A percentile compares a stretch with the other conserved stretches of the same genome.
Evolutionary conservation across 768 basidiomycete species (phyloP).

Genomic region (Cubamyces lactineus): DNA sequence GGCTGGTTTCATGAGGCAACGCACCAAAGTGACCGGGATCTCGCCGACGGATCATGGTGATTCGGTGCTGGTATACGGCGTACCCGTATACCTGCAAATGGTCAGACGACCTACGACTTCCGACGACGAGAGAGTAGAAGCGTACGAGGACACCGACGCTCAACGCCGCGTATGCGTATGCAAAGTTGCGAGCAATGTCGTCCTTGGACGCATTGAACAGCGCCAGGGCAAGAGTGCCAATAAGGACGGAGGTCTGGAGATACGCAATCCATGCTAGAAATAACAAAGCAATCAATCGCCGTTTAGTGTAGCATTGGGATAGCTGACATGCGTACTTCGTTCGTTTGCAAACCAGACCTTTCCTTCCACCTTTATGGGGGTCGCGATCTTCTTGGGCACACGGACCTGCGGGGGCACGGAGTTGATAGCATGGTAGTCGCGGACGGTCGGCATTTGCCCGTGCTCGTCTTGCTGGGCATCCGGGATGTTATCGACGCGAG

Average conservation of each 20-base stretch:
- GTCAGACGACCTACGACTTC: not conserved
- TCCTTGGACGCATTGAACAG: slow-evolving; percentile 86
- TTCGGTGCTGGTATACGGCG: slow-evolving; percentile 80
- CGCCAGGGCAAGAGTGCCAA: slow-evolving; percentile 84
- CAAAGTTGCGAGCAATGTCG: slow-evolving; percentile 69
- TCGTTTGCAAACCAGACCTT: slow-evolving; percentile 99
- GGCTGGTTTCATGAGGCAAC: slow-evolving; percentile 1
- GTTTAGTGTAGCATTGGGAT: slow-evolving; percentile 4
- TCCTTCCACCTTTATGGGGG: slow-evolving; percentile 84
- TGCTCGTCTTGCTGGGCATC: slow-evolving; percentile 52
- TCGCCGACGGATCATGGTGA: slow-evolving; percentile 87
- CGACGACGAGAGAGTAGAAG: not conserved
- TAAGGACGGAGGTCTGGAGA: slow-evolving; percentile 81
- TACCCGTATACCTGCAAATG: slow-evolving; percentile 77
- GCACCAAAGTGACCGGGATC: slow-evolving; percentile 90
- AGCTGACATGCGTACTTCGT: slow-evolving; percentile 58
- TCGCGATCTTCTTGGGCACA: slow-evolving; percentile 81
- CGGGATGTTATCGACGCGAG: slow-evolving; percentile 75
- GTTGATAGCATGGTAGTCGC: slow-evolving; percentile 79
- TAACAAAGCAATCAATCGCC: not conserved
- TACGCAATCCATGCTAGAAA: slow-evolving; percentile 87
- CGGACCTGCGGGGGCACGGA: slow-evolving; percentile 63
- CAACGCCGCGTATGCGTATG: slow-evolving; percentile 80
- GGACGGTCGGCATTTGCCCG: slow-evolving; percentile 61
- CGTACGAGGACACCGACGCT: slow-evolving; percentile 70